A percentile compares a stretch with the other conserved stretches of the same genome.
These are phyloP conservation scores for Lepidium sativum DNA, from an alignment of 345 rosid genomes.

Conservation along the genomic window DNA sequence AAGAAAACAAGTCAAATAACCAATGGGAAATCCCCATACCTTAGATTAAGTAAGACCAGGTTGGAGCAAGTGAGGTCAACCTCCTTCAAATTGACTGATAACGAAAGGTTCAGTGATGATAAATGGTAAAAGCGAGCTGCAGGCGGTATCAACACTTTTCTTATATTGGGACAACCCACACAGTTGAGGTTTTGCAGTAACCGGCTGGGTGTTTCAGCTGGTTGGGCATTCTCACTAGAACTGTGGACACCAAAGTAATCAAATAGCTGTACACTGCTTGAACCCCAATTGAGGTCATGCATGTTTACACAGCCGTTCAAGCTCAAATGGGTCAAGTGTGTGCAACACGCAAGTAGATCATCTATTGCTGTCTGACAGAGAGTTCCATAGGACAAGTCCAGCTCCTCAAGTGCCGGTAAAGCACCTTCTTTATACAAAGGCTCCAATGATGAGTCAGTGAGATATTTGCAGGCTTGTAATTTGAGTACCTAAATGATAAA, in stretches of 20 bases:
- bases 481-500: slow-evolving; percentile 54
- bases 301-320: slow-evolving; percentile 88
- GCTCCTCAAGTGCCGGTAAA: slow-evolving; percentile 64
- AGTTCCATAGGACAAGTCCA: slow-evolving; percentile 93
- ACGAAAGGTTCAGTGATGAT: slow-evolving; percentile 73
- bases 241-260: slow-evolving; percentile 25
- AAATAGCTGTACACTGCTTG: slow-evolving; percentile 35
- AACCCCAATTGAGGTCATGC: slow-evolving; percentile 94
- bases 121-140: slow-evolving; percentile 68
- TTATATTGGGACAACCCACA: slow-evolving; percentile 87
- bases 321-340: slow-evolving; percentile 87
- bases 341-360: slow-evolving; percentile 89
- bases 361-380: slow-evolving; percentile 88
- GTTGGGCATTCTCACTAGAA: slow-evolving; percentile 25
- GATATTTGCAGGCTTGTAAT: slow-evolving; percentile 97
- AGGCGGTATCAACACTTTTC: slow-evolving; percentile 75
- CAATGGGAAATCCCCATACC: slow-evolving; percentile 31
- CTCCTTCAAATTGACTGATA: slow-evolving; percentile 84
- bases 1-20: neutral
- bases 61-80: slow-evolving; percentile 72
- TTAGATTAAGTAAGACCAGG: slow-evolving; percentile 66
- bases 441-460: slow-evolving; percentile 76
- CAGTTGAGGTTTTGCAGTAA: slow-evolving; percentile 87
- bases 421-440: slow-evolving; percentile 86
- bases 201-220: slow-evolving; percentile 47